phyloP scores from a whole-genome alignment of 2,329 filamentous ascomycete species.

The Phialemonium atrogriseum region DNA sequence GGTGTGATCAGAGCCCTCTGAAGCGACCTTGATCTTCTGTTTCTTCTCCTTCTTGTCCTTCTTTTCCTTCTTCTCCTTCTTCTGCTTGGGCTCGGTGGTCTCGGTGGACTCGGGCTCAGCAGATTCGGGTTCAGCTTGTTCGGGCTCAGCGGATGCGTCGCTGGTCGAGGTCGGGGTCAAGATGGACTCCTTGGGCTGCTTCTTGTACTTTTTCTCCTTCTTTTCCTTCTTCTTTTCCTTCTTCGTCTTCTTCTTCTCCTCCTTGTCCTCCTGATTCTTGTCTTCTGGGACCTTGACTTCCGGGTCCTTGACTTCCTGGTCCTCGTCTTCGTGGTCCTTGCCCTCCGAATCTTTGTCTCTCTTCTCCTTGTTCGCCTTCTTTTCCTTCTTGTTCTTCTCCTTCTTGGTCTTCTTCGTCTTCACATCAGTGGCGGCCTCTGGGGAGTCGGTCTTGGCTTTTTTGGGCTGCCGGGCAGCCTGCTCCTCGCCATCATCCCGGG shows the following conservation, averaged over 20 bases:
- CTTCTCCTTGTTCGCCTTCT: slow-evolving; percentile 26
- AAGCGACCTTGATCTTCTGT: slow-evolving; percentile 17
- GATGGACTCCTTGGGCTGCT: slow-evolving; percentile 13
- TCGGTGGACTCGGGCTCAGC: neutral
- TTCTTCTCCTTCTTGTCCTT: slow-evolving; percentile 19
- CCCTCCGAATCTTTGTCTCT: slow-evolving; percentile 22
- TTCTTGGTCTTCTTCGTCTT: slow-evolving; percentile 18
- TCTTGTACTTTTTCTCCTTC: slow-evolving; percentile 18
- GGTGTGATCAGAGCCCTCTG: slow-evolving; percentile 8
- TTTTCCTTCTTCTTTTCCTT: slow-evolving; percentile 23
- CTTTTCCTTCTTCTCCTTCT: slow-evolving; percentile 16
- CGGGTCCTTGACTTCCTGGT: slow-evolving; percentile 18
- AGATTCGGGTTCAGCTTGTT: too few species aligned
- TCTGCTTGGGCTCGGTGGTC: slow-evolving; percentile 13
- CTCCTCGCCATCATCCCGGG: slow-evolving; percentile 15
- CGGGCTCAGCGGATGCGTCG: too few species aligned
- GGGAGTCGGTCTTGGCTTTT: slow-evolving; percentile 16
- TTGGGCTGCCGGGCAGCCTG: slow-evolving; percentile 12
- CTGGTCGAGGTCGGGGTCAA: too few species aligned
- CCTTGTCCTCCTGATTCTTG: slow-evolving; percentile 16
- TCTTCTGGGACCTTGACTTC: slow-evolving; percentile 19
- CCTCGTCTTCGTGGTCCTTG: slow-evolving; percentile 23
- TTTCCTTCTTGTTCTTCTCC: slow-evolving; percentile 32
- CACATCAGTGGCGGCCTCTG: slow-evolving; percentile 12
- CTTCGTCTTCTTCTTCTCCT: slow-evolving; percentile 15